These are phyloP conservation scores for Xylariaceae sp. DNA, from an alignment of 2,329 filamentous ascomycete genomes.

Conservation along the genomic window DNA sequence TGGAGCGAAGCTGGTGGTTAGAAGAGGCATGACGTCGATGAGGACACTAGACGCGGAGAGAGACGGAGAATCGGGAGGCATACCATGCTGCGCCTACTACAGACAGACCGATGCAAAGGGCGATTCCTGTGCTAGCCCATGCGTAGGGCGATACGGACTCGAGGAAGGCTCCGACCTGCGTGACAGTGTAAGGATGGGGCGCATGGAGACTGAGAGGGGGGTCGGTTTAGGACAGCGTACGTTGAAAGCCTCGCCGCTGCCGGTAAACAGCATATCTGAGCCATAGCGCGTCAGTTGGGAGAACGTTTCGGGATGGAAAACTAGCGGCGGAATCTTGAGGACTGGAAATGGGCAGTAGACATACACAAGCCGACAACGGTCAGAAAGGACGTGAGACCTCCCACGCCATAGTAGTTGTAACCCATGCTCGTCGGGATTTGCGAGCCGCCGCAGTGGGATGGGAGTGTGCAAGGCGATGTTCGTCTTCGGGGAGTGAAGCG, in stretches of 20 bases:
- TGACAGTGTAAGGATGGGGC: constrained; percentile 25
- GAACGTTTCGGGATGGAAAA: neutral
- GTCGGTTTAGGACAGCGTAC: constrained; percentile 44
- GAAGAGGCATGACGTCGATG: neutral
- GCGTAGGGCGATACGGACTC: constrained; percentile 90
- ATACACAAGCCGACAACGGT: constrained; percentile 29
- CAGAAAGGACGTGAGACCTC: constrained; percentile 20
- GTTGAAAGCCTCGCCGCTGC: constrained; percentile 93
- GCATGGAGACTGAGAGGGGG: neutral
- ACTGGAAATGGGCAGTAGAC: constrained; percentile 13
- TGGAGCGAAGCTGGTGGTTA: constrained; percentile 35
- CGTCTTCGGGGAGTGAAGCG: neutral
- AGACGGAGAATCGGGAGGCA: constrained; percentile 16
- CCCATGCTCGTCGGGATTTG: constrained; percentile 4
- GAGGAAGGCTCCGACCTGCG: constrained; percentile 84
- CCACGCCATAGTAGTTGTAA: constrained; percentile 17
- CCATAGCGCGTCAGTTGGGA: constrained; percentile 2
- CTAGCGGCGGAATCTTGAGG: neutral
- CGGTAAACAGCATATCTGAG: constrained; percentile 96
- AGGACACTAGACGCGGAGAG: neutral
- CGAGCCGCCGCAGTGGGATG: no score
- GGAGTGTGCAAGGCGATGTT: no score
- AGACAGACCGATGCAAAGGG: constrained; percentile 90
- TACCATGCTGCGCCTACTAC: constrained; percentile 98
- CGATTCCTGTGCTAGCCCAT: constrained; percentile 88